Evolutionary conservation across 257 asterid genomes (phyloP).

Genomic region (Ligustrum vulgare): DNA sequence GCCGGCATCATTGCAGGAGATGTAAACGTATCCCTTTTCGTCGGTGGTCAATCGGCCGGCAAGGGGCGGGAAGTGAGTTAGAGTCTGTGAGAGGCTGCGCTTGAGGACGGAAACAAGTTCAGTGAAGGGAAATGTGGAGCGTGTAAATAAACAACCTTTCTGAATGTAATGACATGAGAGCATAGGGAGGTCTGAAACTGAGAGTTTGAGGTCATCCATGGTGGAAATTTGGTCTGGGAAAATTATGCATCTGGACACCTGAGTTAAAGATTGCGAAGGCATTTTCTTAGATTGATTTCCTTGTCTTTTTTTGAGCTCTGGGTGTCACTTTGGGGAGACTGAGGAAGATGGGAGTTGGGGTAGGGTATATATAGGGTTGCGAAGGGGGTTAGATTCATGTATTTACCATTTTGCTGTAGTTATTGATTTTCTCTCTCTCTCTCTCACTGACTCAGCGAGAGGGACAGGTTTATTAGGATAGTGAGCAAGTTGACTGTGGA

Average conservation of each 20-base stretch:
- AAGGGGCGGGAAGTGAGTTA: constrained; percentile 64
- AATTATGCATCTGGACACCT: constrained; percentile 38
- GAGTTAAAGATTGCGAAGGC: constrained; percentile 38
- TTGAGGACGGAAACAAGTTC: constrained; percentile 40
- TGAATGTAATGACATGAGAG: constrained; percentile 80
- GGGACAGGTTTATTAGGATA: neutral
- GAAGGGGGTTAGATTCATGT: constrained; percentile 40
- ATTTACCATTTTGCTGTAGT: constrained; percentile 34
- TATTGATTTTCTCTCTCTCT: neutral
- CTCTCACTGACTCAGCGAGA: neutral
- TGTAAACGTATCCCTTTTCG: constrained; percentile 45
- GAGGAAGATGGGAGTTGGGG: constrained; percentile 25
- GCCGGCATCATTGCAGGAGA: constrained; percentile 59
- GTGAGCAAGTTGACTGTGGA: constrained; percentile 26
- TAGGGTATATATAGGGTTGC: constrained; percentile 37
- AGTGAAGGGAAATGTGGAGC: constrained; percentile 33
- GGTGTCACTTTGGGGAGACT: constrained; percentile 21
- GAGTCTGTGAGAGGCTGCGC: constrained; percentile 40
- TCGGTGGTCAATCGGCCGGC: constrained; percentile 70
- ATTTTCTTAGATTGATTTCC: constrained; percentile 11
- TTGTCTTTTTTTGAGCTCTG: neutral
- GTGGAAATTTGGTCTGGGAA: constrained; percentile 46
- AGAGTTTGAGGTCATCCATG: constrained; percentile 48
- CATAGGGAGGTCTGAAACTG: constrained; percentile 79
- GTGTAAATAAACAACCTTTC: constrained; percentile 54